These are phyloP conservation scores for Isoetes engelmannii DNA, from an alignment of 83 land plant genomes.

Conservation along the genomic window DNA sequence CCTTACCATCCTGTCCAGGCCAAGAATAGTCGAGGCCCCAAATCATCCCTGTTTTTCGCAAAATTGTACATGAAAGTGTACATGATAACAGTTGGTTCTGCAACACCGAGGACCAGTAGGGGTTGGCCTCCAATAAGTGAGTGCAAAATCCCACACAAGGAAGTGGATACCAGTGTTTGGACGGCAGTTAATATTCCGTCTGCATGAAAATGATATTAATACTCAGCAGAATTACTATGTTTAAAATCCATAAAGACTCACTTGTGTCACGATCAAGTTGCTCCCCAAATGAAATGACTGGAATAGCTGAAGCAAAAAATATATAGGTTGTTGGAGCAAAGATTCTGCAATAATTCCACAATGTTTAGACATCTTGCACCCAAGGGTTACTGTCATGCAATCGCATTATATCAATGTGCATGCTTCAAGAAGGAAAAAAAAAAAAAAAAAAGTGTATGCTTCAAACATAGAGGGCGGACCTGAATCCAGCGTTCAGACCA, in stretches of 20 bases:
- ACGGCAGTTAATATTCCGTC: constrained; percentile 16
- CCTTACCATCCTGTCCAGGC: constrained; percentile 69
- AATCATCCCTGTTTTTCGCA: constrained; percentile 32
- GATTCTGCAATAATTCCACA: constrained; percentile 33
- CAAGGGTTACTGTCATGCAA: too few species aligned
- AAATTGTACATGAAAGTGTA: constrained; percentile 53
- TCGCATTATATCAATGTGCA: too few species aligned
- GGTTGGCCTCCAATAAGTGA: constrained; percentile 17
- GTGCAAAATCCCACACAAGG: constrained; percentile 38
- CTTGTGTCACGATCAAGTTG: constrained; percentile 70
- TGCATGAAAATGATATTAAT: background rate
- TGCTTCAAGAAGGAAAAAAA: too few species aligned
- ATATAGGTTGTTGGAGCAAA: constrained; percentile 75
- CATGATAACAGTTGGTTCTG: constrained; percentile 65
- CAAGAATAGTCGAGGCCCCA: constrained; percentile 42
- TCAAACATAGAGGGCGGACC: background rate
- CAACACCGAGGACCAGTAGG: constrained; percentile 37
- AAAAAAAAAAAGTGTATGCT: too few species aligned
- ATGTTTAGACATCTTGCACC: too few species aligned
- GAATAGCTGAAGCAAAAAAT: constrained; percentile 82
- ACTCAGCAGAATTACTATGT: too few species aligned
- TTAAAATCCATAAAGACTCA: constrained; percentile 10
- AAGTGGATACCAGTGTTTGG: constrained; percentile 18
- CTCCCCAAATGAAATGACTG: constrained; percentile 87
- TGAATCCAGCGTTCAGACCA: constrained; percentile 4